Evolutionary conservation across 1,284 basidiomycete species (phyloP), one percentile per base, ranked within the genome.

Genomic region (Cryptococcus sp.): DNA sequence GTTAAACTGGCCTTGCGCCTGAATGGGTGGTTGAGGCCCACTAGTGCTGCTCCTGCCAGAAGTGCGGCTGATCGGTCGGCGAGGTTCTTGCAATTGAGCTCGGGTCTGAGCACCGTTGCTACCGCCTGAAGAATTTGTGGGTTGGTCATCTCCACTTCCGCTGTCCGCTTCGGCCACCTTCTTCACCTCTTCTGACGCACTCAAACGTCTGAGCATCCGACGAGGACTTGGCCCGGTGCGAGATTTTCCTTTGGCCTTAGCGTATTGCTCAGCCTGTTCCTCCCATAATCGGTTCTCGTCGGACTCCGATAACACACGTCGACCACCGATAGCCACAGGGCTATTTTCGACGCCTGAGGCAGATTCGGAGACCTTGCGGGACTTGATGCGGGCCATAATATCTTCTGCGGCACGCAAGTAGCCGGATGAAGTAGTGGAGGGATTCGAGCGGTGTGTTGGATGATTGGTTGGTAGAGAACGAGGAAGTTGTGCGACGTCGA

Each of bases 311-410:
- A 72, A 46, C 15, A 59, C 53, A 5, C 64, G 59, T 23, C 54
- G 51, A 15, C 79, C 62, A 22, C 86, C 86, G 0, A 84, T 86
- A 22, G 85, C 85, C 2, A 81, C 83, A 2, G 87, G 62, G 26
- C 63, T 65, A 19, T 38, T 52, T 5, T 66, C 67, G 13, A 62
- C 55, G 0, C 67, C 70, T 2, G 70, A 72, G 11, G 68, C 68
- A 17, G 65, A 63, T 25, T 72, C 72, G 3, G 75, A 75, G 3
- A 76, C 72, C 37, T 59, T 64, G 10, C 74, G 68, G 20, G 54
- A 82, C 75, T 88, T 87, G 61, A 92, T 90, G 62, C 89, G 88
- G 17, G 87, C 87, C 88, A 93, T 91, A 47, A 93, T 78, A 40
- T 83, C 85, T 13, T 85, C 88, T 4, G 88, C 91, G 64, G 89